A percentile compares a stretch with the other conserved stretches of the same genome.
Evolutionary conservation across 371 early-diverging fungal genomes (phyloP).

Genomic region (Mucor velutinosus): DNA sequence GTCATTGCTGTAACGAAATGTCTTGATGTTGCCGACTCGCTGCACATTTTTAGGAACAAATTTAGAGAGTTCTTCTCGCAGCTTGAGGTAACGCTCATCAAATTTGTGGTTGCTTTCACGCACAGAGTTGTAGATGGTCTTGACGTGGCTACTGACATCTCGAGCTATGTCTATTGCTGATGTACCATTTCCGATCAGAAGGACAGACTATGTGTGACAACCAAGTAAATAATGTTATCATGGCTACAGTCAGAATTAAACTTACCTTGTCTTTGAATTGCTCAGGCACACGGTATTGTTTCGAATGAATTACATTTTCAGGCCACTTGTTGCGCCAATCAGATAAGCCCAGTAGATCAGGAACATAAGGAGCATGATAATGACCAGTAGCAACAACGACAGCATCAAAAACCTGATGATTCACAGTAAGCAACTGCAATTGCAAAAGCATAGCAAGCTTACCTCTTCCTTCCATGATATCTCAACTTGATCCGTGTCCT

Average conservation of each 20-base stretch:
- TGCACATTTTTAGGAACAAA: constrained; percentile 12
- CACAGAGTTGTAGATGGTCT: constrained; percentile 23
- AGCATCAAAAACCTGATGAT: constrained; percentile 41
- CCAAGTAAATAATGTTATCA: no score
- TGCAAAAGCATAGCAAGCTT: background rate
- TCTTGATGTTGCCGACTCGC: constrained; percentile 11
- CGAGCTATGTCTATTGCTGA: constrained; percentile 50
- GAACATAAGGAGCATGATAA: constrained; percentile 56
- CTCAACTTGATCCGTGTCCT: background rate
- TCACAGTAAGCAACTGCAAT: background rate
- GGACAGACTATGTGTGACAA: constrained; percentile 23
- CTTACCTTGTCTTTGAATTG: constrained; percentile 45
- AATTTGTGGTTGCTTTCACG: constrained; percentile 45
- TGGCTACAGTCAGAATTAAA: no score
- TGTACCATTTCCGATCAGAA: constrained; percentile 53
- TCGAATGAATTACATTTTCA: constrained; percentile 47
- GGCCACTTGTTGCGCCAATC: constrained; percentile 14
- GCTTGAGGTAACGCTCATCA: constrained; percentile 36
- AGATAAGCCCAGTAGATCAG: constrained; percentile 48
- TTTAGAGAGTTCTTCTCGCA: constrained; percentile 12
- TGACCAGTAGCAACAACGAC: constrained; percentile 66
- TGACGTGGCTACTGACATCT: constrained; percentile 13
- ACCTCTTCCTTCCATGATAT: constrained; percentile 30
- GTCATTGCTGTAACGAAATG: background rate
- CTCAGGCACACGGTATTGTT: constrained; percentile 54